Percentiles rank a stretch among this genome's conserved stretches.
phyloP scores from a whole-genome alignment of 805 yeast genomes.

The Wickerhamiella australiensis region DNA sequence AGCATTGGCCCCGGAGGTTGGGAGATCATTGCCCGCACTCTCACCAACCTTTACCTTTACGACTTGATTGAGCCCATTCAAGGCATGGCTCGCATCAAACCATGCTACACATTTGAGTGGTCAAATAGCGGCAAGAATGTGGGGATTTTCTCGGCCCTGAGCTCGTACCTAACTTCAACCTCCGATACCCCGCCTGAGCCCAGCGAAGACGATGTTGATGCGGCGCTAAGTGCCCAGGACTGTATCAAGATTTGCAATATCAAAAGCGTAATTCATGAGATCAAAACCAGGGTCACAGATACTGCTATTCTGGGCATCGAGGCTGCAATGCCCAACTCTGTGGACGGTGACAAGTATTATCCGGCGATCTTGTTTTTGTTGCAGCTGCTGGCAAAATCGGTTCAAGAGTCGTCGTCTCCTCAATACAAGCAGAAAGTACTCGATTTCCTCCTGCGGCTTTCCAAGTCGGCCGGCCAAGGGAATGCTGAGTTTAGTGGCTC shows the following conservation, averaged over 20 bases:
- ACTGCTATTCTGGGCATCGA: slow-evolving; percentile 28
- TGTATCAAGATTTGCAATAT: slow-evolving; percentile 66
- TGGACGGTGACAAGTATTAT: slow-evolving; percentile 21
- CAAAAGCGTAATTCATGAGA: slow-evolving; percentile 40
- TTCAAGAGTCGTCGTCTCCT: background rate
- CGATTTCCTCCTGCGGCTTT: background rate
- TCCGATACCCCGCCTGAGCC: slow-evolving; percentile 86
- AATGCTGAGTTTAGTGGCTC: background rate
- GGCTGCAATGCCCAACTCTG: slow-evolving; percentile 22
- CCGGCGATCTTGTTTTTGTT: slow-evolving; percentile 25
- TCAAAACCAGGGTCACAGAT: slow-evolving; percentile 24
- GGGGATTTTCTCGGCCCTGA: slow-evolving; percentile 79
- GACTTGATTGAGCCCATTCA: slow-evolving; percentile 42
- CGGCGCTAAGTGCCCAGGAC: slow-evolving; percentile 69
- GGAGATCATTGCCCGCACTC: slow-evolving; percentile 45
- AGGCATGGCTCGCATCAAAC: slow-evolving; percentile 51
- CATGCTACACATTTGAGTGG: slow-evolving; percentile 50
- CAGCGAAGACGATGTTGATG: slow-evolving; percentile 80
- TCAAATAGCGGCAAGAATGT: slow-evolving; percentile 54
- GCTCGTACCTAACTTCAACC: slow-evolving; percentile 80
- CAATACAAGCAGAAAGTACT: background rate
- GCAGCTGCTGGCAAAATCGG: slow-evolving; percentile 16
- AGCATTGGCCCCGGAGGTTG: slow-evolving; percentile 41
- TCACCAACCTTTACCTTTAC: slow-evolving; percentile 57
- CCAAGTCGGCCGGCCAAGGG: background rate